phyloP scores from a whole-genome alignment of 129 eudicot genomes.

The Chrysanthemum lavandulifolium region DNA sequence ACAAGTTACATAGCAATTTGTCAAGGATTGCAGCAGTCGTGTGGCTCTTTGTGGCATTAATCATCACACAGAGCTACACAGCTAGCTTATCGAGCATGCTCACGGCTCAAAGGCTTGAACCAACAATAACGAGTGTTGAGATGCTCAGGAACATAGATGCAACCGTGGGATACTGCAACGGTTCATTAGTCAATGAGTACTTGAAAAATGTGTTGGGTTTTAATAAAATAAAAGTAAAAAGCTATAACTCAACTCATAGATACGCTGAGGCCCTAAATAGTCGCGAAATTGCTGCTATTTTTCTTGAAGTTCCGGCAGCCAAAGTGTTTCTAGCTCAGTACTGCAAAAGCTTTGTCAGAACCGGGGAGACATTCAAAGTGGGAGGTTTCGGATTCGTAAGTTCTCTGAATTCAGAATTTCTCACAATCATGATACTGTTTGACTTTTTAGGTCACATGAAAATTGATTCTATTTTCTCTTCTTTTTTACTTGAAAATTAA shows the following conservation, averaged over 20 bases:
- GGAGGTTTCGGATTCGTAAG: conserved; percentile 67
- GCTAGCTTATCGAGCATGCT: conserved; percentile 65
- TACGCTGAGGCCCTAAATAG: conserved; percentile 39
- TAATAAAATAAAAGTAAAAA: conserved; percentile 21
- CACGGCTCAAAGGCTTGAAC: conserved; percentile 50
- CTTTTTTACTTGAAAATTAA: too few species aligned
- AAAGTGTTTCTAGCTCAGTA: conserved; percentile 58
- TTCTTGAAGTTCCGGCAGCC: conserved; percentile 48
- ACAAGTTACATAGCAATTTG: conserved; percentile 45
- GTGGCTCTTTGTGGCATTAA: conserved; percentile 55
- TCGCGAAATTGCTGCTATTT: conserved; percentile 47
- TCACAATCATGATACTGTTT: neutral
- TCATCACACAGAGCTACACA: conserved; percentile 58
- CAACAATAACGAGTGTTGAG: conserved; percentile 35
- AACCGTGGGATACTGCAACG: conserved; percentile 37
- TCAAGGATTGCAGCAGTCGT: conserved; percentile 44
- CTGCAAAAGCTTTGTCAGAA: conserved; percentile 43
- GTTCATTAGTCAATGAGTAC: conserved; percentile 34
- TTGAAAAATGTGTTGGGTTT: conserved; percentile 35
- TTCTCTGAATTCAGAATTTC: conserved; percentile 6
- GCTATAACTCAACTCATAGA: conserved; percentile 31
- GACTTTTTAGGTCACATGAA: neutral
- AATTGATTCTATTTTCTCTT: too few species aligned
- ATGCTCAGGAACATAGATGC: conserved; percentile 37
- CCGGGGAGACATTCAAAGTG: conserved; percentile 51